Evolutionary conservation across 176 grass and related monocot species (phyloP).

Genomic region (Oryza rufipogon): DNA sequence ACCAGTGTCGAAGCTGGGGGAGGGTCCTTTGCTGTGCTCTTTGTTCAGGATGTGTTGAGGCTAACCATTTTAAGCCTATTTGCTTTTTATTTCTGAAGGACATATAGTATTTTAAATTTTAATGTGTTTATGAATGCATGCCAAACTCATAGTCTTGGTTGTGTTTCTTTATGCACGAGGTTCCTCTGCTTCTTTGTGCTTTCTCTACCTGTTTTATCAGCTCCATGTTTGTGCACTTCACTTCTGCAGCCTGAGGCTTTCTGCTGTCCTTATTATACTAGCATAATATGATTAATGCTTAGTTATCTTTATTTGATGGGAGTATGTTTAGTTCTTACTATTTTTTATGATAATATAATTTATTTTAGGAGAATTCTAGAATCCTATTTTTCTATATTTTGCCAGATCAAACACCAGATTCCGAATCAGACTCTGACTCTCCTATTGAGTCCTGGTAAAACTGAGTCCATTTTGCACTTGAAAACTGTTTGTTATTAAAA

Average conservation of each 20-base stretch:
- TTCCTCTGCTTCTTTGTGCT: no score
- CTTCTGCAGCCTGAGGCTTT: no score
- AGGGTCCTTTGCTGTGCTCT: not conserved
- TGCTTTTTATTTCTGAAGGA: no score
- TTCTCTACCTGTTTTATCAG: no score
- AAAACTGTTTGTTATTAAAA: conserved; percentile 27
- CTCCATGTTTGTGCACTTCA: no score
- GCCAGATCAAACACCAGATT: not conserved
- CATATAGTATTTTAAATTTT: no score
- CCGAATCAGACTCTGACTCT: not conserved
- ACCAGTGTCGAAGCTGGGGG: no score
- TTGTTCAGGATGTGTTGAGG: not conserved
- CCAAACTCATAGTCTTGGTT: no score
- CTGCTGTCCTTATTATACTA: no score
- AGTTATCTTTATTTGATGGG: not conserved
- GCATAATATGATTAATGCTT: not conserved
- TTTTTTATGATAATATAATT: not conserved
- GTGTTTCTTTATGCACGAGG: no score
- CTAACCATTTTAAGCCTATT: no score
- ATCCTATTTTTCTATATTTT: not conserved
- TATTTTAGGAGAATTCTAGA: not conserved
- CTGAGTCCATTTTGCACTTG: not conserved
- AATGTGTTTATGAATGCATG: no score
- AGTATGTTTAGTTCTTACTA: not conserved
- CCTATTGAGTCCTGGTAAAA: not conserved